Evolutionary conservation across 2,329 filamentous ascomycete species (phyloP).

Genomic region (Dactylellina drechsleri): DNA sequence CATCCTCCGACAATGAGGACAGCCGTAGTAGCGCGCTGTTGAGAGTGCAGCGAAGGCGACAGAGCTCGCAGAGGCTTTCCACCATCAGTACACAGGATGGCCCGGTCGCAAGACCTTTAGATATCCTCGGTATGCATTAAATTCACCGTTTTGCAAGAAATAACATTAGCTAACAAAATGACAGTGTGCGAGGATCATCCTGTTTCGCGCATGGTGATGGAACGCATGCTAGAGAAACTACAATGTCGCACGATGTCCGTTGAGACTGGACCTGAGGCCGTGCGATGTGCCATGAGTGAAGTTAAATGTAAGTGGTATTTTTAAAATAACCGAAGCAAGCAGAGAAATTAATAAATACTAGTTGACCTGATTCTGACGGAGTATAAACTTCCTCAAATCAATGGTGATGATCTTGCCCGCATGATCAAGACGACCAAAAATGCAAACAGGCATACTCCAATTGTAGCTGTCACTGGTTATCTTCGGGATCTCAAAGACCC

Average conservation of each 20-base stretch:
- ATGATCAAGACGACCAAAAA: slow-evolving; percentile 99
- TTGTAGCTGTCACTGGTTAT: slow-evolving; percentile 96
- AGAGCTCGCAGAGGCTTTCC: slow-evolving; percentile 92
- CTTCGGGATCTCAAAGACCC: slow-evolving; percentile 95
- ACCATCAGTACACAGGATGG: slow-evolving; percentile 86
- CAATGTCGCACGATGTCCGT: slow-evolving; percentile 94
- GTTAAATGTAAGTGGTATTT: slow-evolving; percentile 73
- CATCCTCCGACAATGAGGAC: slow-evolving; percentile 96
- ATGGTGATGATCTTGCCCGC: slow-evolving; percentile 90
- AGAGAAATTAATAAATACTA: slow-evolving; percentile 44
- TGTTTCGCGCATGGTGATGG: slow-evolving; percentile 98
- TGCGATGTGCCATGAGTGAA: slow-evolving; percentile 92
- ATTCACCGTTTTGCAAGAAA: neutral
- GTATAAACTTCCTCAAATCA: slow-evolving; percentile 93
- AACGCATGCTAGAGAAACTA: slow-evolving; percentile 93
- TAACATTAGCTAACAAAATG: slow-evolving; percentile 1
- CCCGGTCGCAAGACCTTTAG: slow-evolving; percentile 86
- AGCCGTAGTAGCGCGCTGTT: slow-evolving; percentile 89
- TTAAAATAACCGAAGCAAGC: neutral
- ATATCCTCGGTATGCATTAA: slow-evolving; percentile 71
- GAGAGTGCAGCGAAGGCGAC: slow-evolving; percentile 90
- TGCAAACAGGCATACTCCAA: slow-evolving; percentile 90
- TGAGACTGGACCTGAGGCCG: slow-evolving; percentile 86
- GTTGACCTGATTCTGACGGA: slow-evolving; percentile 98
- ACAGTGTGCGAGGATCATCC: slow-evolving; percentile 95